phyloP scores from a whole-genome alignment of 805 yeast species.

The Sugiyamaella boreocaroliniensis region DNA sequence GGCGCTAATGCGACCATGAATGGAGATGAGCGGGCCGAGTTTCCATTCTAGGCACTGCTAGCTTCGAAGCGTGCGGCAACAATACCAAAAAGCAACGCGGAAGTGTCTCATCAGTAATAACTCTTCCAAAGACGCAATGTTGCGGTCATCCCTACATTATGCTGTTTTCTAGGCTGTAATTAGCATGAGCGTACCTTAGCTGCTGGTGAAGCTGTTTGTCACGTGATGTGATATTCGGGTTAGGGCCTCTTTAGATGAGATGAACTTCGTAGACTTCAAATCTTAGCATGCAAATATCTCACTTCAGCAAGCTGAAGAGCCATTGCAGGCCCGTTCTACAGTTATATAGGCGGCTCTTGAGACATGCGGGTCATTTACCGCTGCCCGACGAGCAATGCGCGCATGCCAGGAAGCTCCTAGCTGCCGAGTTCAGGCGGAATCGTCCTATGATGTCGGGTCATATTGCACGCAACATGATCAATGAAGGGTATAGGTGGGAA shows the following conservation, averaged over 20 bases:
- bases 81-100: too few species aligned
- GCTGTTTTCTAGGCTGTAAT: too few species aligned
- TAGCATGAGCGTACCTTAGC: too few species aligned
- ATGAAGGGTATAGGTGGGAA: conserved; percentile 12
- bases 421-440: conserved; percentile 1
- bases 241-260: not conserved
- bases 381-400: not conserved
- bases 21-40: too few species aligned
- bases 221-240: not conserved
- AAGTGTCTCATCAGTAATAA: too few species aligned
- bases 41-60: too few species aligned
- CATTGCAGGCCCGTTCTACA: conserved; percentile 10
- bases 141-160: too few species aligned
- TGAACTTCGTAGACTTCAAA: too few species aligned
- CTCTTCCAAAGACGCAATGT: too few species aligned
- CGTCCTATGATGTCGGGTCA: conserved; percentile 10
- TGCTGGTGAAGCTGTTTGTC: too few species aligned
- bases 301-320: conserved; percentile 10
- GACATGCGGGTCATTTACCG: conserved; percentile 11
- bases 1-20: too few species aligned
- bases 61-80: too few species aligned
- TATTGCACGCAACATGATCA: conserved; percentile 5
- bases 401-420: not conserved
- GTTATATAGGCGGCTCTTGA: conserved; percentile 7
- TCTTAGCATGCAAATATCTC: conserved; percentile 1